Evolutionary conservation across 306 rosid species (phyloP).

Genomic region (Rosa lucieae): DNA sequence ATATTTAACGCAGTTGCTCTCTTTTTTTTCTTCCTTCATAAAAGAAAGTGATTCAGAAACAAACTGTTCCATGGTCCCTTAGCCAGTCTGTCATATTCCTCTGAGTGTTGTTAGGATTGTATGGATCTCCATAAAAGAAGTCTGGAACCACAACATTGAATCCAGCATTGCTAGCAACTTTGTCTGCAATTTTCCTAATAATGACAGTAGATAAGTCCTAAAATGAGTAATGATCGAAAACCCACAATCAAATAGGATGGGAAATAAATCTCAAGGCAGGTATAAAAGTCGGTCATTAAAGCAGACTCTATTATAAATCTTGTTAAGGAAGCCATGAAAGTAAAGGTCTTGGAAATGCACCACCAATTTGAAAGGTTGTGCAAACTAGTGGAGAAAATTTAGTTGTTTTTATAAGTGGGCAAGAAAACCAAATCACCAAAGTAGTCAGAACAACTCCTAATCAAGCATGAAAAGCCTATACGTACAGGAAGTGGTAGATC

Average conservation of each 20-base stretch:
- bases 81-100: constrained; percentile 45
- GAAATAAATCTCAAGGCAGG: not conserved
- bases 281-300: not conserved
- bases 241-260: not conserved
- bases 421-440: not conserved
- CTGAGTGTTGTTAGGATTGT: constrained; percentile 24
- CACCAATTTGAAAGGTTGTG: not conserved
- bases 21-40: not conserved
- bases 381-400: not conserved
- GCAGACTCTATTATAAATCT: not conserved
- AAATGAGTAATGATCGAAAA: constrained; percentile 6
- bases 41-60: constrained; percentile 25
- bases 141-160: constrained; percentile 78
- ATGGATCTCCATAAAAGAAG: constrained; percentile 70
- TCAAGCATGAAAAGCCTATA: not conserved
- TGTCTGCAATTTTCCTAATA: constrained; percentile 83
- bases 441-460: not conserved
- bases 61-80: constrained; percentile 63
- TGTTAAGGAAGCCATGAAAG: not conserved
- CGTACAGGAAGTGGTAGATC: not conserved
- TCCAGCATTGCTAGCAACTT: constrained; percentile 63
- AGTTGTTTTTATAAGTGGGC: not conserved
- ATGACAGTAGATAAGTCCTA: not conserved
- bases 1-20: not conserved
- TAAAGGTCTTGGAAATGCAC: not conserved